Base-by-base conservation (phyloP, 2,329 filamentous ascomycete species). In the Colletotrichum sp. region DNA sequence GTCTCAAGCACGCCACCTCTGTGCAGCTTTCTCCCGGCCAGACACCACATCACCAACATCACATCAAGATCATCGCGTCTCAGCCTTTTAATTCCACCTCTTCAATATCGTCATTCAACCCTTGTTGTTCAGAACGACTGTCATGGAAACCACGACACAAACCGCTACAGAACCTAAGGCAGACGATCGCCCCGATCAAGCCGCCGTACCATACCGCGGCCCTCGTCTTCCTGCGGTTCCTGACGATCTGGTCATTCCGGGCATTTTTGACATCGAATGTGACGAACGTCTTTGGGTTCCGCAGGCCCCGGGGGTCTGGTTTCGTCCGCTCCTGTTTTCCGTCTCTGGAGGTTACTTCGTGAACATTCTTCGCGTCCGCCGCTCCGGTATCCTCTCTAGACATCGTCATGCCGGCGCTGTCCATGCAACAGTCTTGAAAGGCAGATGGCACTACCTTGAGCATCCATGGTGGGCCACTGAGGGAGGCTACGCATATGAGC, bases 401-500 rank as follows among this genome's bases (percentile, higher is more conserved):
- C 83, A 84, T 48, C 79, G 82, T 2, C 83, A 84, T 58, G 79
- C 82, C 1, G 82, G 83, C 12, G 78, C 80, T 5, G 83, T 84
- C 0, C 83, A 84, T 38, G 83, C 83, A 5, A 82, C 81, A 0
- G 79, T 81, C 4, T 78, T 84, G 4, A 74, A 78, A 24, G 83
- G 82, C 2, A 78, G 80, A 24, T 84, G 82, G 83, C 83, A 84
- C 68, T 84, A 85, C 58, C 80, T 85, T 5, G 83, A 85, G 72
- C 82, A 85, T 57, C 77, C 79, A 1, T 84, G 83, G 82, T 84
- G 82, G 83, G 83, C 83, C 0, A 79, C 78, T 2, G 81, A 84
- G 66, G 83, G 83, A 7, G 80, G 83, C 5, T 82, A 84, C 73
- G 81, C 82, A 0, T 85, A 80, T 66, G 83, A 84, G 78, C 83